phyloP scores from a whole-genome alignment of 192 early-diverging fungal species.

The Lunasporangiospora selenospora region DNA sequence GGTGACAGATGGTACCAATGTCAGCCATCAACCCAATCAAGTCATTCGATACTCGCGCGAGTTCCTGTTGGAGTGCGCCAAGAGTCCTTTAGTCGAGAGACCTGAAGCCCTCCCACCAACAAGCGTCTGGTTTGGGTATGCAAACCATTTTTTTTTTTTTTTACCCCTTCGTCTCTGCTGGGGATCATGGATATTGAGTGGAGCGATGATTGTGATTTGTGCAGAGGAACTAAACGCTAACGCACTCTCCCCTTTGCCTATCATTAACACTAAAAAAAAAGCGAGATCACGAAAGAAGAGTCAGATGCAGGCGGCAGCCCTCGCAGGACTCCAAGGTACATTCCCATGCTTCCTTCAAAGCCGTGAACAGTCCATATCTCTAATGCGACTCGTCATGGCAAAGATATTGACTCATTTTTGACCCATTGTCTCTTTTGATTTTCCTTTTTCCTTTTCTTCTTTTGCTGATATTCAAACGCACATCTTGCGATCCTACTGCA shows the following conservation, averaged over 20 bases:
- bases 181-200: background rate
- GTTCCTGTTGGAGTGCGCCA: conserved; percentile 45
- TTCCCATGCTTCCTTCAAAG: too few relatives aligned
- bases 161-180: background rate
- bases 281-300: conserved; percentile 37
- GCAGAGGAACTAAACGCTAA: background rate
- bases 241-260: background rate
- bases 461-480: too few relatives aligned
- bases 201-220: background rate
- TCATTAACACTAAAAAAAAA: background rate
- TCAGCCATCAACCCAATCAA: conserved; percentile 5
- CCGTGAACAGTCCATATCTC: too few relatives aligned
- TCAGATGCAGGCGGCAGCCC: too few relatives aligned
- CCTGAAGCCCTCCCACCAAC: conserved; percentile 48
- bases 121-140: conserved; percentile 51
- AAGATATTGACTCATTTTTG: too few relatives aligned
- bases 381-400: too few relatives aligned
- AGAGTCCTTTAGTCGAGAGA: conserved; percentile 49
- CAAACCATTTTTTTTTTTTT: background rate
- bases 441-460: too few relatives aligned
- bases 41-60: conserved; percentile 51
- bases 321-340: too few relatives aligned
- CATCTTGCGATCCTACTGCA: too few relatives aligned
- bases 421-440: too few relatives aligned
- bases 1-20: conserved; percentile 15